phyloP scores from a whole-genome alignment of 768 basidiomycete genomes.

The Lactifluus volemus region DNA sequence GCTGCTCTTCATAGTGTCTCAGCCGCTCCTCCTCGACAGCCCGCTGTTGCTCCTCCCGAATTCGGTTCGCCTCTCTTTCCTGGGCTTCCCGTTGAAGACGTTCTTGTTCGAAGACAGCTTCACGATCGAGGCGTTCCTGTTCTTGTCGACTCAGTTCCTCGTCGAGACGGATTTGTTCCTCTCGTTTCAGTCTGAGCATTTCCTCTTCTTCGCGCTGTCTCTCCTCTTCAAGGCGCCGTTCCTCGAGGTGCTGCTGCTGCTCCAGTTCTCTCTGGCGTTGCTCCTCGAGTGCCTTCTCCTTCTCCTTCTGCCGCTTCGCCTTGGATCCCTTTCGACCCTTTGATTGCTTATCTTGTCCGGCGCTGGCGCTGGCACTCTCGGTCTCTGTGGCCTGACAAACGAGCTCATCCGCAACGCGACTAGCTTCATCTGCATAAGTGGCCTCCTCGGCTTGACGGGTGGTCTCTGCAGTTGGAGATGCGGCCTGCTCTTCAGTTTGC shows the following conservation, averaged over 20 bases:
- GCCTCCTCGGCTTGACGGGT: conserved; percentile 2
- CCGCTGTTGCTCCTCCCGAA: conserved; percentile 8
- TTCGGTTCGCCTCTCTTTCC: conserved; percentile 9
- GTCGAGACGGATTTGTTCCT: conserved; percentile 14
- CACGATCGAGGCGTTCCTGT: conserved; percentile 7
- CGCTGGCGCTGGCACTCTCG: not conserved
- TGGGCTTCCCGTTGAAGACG: not conserved
- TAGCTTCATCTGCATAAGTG: not conserved
- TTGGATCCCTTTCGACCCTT: conserved; percentile 12
- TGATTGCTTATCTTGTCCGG: conserved; percentile 3
- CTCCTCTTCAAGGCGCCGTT: conserved; percentile 17
- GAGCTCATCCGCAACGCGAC: not conserved
- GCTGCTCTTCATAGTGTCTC: conserved; percentile 30
- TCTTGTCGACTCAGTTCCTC: conserved; percentile 16
- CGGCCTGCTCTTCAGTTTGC: not conserved
- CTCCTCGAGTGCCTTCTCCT: conserved; percentile 16
- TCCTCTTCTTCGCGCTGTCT: conserved; percentile 28
- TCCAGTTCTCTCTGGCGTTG: conserved; percentile 10
- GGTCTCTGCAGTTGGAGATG: not conserved
- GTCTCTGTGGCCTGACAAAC: not conserved
- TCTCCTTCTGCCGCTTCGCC: conserved; percentile 17
- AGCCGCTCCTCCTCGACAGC: conserved; percentile 10
- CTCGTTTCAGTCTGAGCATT: conserved; percentile 21
- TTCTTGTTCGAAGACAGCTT: conserved; percentile 9
- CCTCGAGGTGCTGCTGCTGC: not conserved